Conservation (phyloP, 495 filamentous ascomycete species). For the Saxophila tyrrhenica region DNA sequence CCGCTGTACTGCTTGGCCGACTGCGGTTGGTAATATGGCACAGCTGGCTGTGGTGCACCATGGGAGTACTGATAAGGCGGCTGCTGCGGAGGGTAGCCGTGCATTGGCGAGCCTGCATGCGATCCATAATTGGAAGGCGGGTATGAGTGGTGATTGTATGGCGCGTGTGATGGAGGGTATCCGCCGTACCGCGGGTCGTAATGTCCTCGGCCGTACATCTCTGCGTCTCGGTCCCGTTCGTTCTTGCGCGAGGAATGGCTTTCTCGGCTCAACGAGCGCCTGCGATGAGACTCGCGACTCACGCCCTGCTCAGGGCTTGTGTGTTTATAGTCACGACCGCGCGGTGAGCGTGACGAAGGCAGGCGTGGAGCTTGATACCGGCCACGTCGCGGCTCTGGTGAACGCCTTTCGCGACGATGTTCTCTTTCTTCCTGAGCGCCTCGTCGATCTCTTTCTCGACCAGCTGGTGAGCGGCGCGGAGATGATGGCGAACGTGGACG, state of each 20-base stretch:
- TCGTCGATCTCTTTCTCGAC: neutral
- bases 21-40: constrained; percentile 45
- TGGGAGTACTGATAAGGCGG: constrained; percentile 33
- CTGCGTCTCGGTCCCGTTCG: constrained; percentile 7
- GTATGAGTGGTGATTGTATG: constrained; percentile 54
- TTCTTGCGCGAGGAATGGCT: constrained; percentile 2
- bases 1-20: constrained; percentile 41
- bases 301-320: neutral
- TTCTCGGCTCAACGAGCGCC: constrained; percentile 8
- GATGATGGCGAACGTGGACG: constrained; percentile 7
- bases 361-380: neutral
- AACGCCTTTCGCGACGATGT: neutral
- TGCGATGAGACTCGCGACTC: neutral
- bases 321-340: neutral
- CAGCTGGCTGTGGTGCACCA: constrained; percentile 13
- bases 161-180: constrained; percentile 50
- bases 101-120: constrained; percentile 25
- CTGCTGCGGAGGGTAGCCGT: constrained; percentile 35
- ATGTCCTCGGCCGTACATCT: constrained; percentile 17
- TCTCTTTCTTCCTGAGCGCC: neutral
- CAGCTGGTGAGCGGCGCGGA: neutral
- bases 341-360: neutral
- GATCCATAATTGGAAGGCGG: constrained; percentile 11
- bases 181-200: constrained; percentile 22
- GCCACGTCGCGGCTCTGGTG: neutral